Evolutionary conservation across 768 basidiomycete species (phyloP).

Genomic region (Melanogaster broomeanus): DNA sequence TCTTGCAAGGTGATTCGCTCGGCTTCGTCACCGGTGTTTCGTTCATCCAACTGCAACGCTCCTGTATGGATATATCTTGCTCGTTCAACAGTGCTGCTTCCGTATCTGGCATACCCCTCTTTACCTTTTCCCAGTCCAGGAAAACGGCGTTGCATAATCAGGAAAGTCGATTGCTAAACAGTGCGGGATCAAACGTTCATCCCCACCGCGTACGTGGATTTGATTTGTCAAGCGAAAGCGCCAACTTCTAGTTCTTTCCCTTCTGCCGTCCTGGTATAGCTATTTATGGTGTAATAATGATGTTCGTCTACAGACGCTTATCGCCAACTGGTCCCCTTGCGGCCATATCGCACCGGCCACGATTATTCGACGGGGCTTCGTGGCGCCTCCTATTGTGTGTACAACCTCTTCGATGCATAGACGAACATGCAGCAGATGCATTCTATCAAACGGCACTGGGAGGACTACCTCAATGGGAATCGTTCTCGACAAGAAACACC

Average conservation of each 20-base stretch:
- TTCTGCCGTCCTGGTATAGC: not conserved
- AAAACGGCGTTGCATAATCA: not conserved
- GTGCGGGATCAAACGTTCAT: not conserved
- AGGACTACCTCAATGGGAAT: too few relatives aligned
- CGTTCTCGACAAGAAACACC: too few relatives aligned
- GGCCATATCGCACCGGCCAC: too few relatives aligned
- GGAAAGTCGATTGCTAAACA: not conserved
- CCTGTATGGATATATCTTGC: not conserved
- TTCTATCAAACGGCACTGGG: too few relatives aligned
- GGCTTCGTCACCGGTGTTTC: too few relatives aligned
- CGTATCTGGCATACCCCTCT: not conserved
- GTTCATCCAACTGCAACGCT: too few relatives aligned
- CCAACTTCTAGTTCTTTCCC: not conserved
- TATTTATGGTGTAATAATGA: too few relatives aligned
- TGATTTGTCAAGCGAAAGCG: not conserved
- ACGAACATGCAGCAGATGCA: too few relatives aligned
- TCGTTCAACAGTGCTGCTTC: not conserved
- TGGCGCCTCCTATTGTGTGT: too few relatives aligned
- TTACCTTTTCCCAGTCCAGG: not conserved
- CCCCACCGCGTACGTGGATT: not conserved
- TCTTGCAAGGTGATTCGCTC: not conserved
- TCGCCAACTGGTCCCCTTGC: too few relatives aligned
- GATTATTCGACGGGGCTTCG: not conserved
- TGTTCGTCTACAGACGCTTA: not conserved
- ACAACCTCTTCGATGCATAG: too few relatives aligned